Base-by-base conservation (phyloP, 2,329 filamentous ascomycete species). In the Aspergillus costaricaensis region DNA sequence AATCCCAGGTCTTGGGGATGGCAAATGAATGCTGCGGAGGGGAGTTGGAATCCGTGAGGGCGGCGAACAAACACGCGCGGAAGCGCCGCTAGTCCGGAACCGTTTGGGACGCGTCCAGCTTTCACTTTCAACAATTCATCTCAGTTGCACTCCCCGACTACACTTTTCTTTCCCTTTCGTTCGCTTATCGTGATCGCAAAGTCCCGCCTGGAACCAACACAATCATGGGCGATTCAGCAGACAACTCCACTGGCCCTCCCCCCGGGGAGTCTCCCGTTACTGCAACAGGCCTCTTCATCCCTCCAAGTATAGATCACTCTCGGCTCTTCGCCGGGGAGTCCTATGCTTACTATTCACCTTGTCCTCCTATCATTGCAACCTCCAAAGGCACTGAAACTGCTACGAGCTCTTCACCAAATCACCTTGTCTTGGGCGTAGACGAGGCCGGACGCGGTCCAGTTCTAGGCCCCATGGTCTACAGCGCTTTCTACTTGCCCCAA, bases 401-500 rank as follows among this genome's bases (percentile, higher is more conserved):
- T 50, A 44, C 23, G 14, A 30, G 17, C 30, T 14, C 39, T 23
- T 52, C 27, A 12, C 48, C 6, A 30, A 51, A 48, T 55, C 44
- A 55, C 41, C 58, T 66, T 76, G 88, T 90, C 19, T 83, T 98
- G 21, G 94, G 94, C 63, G 89, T 98, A 54, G 94, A 98, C 76
- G 94, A 98, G 81, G 94, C 94, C 67, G 94, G 94, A 49, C 87
- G 94, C 71, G 94, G 94, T 1, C 94, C 94, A 23, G 94, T 97
- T n/a, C 85, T 98, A 12, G 94, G 85, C 25, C 87, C 86, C 17
- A 89, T 88, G 87, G 85, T 89, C 55, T 88, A 88, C 74, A 84
- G 81, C 52, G 80, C 86, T 36, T 91, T 96, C 66, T 96, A 96
- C 55, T 76, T 91, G 2, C 83, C 87, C 0, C 81, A 87, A 27